Evolutionary conservation across 352 stramenopile species (phyloP).

Genomic region (Peronosclerospora sorghi): DNA sequence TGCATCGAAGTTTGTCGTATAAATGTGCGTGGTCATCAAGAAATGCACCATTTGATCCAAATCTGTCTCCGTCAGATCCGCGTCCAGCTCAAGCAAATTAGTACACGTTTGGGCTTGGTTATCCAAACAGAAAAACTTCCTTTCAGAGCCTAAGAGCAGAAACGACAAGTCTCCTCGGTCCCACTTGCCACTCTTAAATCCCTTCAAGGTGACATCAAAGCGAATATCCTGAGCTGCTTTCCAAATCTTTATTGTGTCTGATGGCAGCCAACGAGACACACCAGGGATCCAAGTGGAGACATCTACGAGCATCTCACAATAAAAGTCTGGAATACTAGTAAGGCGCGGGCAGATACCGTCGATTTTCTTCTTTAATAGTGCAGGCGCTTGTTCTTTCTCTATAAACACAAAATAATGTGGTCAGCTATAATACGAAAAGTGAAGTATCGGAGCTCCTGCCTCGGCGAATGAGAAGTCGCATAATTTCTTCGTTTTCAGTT

Average conservation of each 20-base stretch:
- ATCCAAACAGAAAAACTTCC: constrained; percentile 44
- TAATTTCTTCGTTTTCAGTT: constrained; percentile 45
- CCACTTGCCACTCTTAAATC: constrained; percentile 53
- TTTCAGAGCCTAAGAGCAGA: constrained; percentile 30
- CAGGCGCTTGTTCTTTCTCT: constrained; percentile 53
- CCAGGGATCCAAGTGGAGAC: constrained; percentile 64
- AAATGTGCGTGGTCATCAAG: constrained; percentile 43
- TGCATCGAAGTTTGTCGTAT: constrained; percentile 39
- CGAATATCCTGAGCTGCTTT: constrained; percentile 48
- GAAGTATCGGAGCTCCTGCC: constrained; percentile 7
- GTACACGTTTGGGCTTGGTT: constrained; percentile 35
- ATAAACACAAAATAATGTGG: not conserved
- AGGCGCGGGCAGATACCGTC: constrained; percentile 31
- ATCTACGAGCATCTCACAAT: constrained; percentile 54
- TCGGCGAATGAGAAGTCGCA: constrained; percentile 39
- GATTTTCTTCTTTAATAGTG: constrained; percentile 42
- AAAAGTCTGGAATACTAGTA: constrained; percentile 43
- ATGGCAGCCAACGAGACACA: constrained; percentile 55
- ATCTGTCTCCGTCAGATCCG: constrained; percentile 22
- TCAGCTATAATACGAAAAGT: not conserved
- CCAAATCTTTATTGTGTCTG: constrained; percentile 68
- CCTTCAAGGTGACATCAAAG: constrained; percentile 55
- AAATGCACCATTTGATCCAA: constrained; percentile 51
- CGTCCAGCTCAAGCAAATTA: constrained; percentile 26
- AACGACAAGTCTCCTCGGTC: constrained; percentile 56